These are phyloP conservation scores for Aspergillus egyptiacus DNA, from an alignment of 495 filamentous ascomycete genomes.

Conservation along the genomic window DNA sequence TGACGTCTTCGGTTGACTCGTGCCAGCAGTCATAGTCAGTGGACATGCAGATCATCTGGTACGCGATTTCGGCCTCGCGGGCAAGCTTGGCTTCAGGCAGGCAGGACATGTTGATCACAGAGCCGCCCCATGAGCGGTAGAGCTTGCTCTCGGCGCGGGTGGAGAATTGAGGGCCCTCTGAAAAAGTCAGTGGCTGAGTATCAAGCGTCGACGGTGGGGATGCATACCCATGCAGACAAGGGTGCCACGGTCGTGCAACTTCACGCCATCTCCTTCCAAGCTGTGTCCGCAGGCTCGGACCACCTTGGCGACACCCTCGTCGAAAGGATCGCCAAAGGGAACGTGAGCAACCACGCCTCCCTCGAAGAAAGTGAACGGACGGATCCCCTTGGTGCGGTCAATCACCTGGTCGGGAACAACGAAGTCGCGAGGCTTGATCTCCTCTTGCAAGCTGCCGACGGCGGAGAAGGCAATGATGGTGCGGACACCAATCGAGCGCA, in stretches of 20 bases:
- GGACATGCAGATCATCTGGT: slow-evolving; percentile 98
- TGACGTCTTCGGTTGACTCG: slow-evolving; percentile 64
- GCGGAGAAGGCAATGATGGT: slow-evolving; percentile 90
- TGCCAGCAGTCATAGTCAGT: slow-evolving; percentile 99
- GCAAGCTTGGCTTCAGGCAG: slow-evolving; percentile 97
- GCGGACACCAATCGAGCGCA: slow-evolving; percentile 82
- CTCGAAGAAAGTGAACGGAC: slow-evolving; percentile 95
- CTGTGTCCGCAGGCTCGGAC: slow-evolving; percentile 66
- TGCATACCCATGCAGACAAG: slow-evolving; percentile 82
- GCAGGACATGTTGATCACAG: slow-evolving; percentile 94
- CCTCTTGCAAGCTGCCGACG: slow-evolving; percentile 85
- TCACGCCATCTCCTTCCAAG: slow-evolving; percentile 71
- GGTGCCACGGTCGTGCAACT: slow-evolving; percentile 69
- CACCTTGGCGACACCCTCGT: slow-evolving; percentile 64
- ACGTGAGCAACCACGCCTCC: slow-evolving; percentile 89
- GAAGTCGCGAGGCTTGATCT: slow-evolving; percentile 92
- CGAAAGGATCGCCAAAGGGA: slow-evolving; percentile 93
- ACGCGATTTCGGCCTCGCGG: slow-evolving; percentile 90
- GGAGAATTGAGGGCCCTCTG: slow-evolving; percentile 91
- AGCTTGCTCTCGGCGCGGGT: slow-evolving; percentile 94
- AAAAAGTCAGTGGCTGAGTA: not conserved
- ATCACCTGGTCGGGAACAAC: slow-evolving; percentile 94
- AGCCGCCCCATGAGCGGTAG: slow-evolving; percentile 88
- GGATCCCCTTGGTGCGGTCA: slow-evolving; percentile 91
- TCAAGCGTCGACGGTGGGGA: not conserved